Base-by-base conservation (phyloP, 495 filamentous ascomycete species). In the Neurospora intermedia region DNA sequence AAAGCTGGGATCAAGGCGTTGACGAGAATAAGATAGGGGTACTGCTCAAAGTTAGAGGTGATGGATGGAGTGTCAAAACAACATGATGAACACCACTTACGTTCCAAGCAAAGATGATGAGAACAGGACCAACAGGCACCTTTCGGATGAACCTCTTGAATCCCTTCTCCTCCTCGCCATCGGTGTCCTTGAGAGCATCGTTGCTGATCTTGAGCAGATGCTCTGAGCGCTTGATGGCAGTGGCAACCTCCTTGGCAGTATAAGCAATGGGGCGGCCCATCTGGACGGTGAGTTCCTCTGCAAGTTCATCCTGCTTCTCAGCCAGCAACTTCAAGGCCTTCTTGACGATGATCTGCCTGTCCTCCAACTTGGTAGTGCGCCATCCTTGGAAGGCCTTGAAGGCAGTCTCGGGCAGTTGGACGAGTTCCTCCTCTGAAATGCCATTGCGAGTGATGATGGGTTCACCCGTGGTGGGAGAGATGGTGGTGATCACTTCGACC, bases 51-150 rank as follows among this genome's bases (percentile, higher is more conserved):
- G 74, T 76, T 48, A 76, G 76, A 35, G 16, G 15, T 35, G 35
- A 38, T 6, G 35, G n/a, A 2, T 13, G 1, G 13, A 23, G 40
- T 10, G 70, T 41, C 9, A 18, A 15, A 15, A 11, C 9, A 27
- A 4, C 6, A 16, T 20, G 6, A 27, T 39, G 59, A 59, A 59
- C 46, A 46, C 70, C 23, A 86, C 91, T 81, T 82, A 94, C 93
- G 80, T 98, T 98, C 94, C 94, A 98, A 15, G 94, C 92, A 82
- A 98, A 97, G 72, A 98, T 88, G 76, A 97, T 87, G 71, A 97
- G 84, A 39, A 93, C 91, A 7, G 93, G 91, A 8, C 94, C 94
- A 43, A 97, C 86, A 1, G 94, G 92, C 16, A 91, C 88, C 78
- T 96, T 95, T 76, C 90, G 89, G 80, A 97, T 96, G 78, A 91